These are phyloP conservation scores for Schizochytrium sp. DNA, from an alignment of 108 stramenopile species.

Conservation along the genomic window DNA sequence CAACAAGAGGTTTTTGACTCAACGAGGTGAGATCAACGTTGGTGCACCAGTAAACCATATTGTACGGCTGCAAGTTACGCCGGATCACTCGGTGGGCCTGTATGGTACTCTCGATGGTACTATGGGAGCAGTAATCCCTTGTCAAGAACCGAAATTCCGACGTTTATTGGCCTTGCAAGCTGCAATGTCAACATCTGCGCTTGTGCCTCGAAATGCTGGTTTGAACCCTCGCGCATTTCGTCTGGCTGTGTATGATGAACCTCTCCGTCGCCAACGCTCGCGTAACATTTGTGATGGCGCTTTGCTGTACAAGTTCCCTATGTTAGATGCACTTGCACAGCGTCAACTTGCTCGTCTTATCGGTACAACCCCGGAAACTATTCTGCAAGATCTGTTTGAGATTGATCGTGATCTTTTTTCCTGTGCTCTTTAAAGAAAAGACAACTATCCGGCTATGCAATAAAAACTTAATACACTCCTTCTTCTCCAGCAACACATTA, in stretches of 20 bases:
- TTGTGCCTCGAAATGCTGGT: slow-evolving; percentile 44
- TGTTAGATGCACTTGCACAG: background rate
- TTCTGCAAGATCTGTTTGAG: slow-evolving; percentile 43
- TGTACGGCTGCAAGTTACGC: slow-evolving; percentile 11
- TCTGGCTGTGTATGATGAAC: background rate
- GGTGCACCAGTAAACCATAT: slow-evolving; percentile 16
- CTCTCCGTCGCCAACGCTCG: slow-evolving; percentile 1
- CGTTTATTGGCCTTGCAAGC: slow-evolving; percentile 35
- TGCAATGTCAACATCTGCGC: slow-evolving; percentile 45
- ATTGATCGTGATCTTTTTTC: background rate
- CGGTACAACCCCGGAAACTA: slow-evolving; percentile 52
- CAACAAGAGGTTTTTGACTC: background rate
- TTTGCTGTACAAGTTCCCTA: slow-evolving; percentile 30
- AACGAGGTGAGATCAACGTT: slow-evolving; percentile 41
- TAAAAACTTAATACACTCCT: no score
- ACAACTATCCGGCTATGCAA: no score
- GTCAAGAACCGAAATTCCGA: background rate
- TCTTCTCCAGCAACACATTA: no score
- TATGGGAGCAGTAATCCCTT: slow-evolving; percentile 17
- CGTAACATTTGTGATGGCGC: slow-evolving; percentile 37
- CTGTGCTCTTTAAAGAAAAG: background rate
- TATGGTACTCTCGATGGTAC: slow-evolving; percentile 42
- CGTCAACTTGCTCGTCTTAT: slow-evolving; percentile 57
- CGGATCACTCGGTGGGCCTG: background rate
- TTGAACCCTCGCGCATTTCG: slow-evolving; percentile 45